These are phyloP conservation scores for Tulasnella sp. DNA, from an alignment of 768 basidiomycete species.

Conservation along the genomic window DNA sequence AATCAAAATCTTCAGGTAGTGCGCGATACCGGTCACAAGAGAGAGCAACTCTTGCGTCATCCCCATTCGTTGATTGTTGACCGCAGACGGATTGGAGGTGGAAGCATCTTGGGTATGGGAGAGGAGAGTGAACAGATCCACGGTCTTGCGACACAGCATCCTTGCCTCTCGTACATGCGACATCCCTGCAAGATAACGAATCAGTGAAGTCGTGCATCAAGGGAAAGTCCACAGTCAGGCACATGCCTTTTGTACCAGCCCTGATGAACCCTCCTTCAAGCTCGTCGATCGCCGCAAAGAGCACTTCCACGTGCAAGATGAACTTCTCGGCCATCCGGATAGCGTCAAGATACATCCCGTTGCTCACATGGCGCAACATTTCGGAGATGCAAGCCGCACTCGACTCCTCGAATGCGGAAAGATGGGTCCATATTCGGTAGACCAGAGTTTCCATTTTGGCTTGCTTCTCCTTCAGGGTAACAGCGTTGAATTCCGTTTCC, in stretches of 20 bases:
- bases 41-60: slow-evolving; percentile 97
- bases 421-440: slow-evolving; percentile 96
- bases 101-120: slow-evolving; percentile 87
- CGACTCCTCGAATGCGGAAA: slow-evolving; percentile 98
- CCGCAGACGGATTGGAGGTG: neutral
- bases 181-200: slow-evolving; percentile 53
- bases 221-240: neutral
- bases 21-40: slow-evolving; percentile 95
- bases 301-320: slow-evolving; percentile 93
- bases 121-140: slow-evolving; percentile 91
- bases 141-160: slow-evolving; percentile 97
- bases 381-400: slow-evolving; percentile 98
- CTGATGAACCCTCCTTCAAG: slow-evolving; percentile 77
- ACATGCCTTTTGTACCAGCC: slow-evolving; percentile 71
- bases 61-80: slow-evolving; percentile 53
- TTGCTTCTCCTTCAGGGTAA: slow-evolving; percentile 79
- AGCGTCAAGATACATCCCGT: slow-evolving; percentile 89
- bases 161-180: slow-evolving; percentile 96
- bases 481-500: slow-evolving; percentile 66
- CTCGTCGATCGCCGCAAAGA: slow-evolving; percentile 95
- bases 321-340: slow-evolving; percentile 98
- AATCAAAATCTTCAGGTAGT: slow-evolving; percentile 98
- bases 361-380: slow-evolving; percentile 96
- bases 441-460: slow-evolving; percentile 93
- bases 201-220: slow-evolving; percentile 10